Evolutionary conservation across 495 filamentous ascomycete genomes (phyloP).

Genomic region (Gamarada debralockiae): DNA sequence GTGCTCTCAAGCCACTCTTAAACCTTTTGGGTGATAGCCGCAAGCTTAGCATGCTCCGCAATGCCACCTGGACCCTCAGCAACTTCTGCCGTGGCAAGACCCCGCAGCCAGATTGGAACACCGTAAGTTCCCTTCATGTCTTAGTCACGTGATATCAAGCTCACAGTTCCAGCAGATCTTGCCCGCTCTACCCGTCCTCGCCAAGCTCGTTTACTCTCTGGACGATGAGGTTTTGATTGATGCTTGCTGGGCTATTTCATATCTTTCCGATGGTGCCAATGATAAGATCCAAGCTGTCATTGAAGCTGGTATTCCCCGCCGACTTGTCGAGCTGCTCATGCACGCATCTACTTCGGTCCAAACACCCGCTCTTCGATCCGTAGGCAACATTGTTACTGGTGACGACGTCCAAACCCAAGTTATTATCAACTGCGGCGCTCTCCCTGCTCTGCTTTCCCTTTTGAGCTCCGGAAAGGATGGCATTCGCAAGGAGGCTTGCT

Average conservation of each 20-base stretch:
- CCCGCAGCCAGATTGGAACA: slow-evolving; percentile 97
- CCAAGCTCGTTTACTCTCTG: slow-evolving; percentile 96
- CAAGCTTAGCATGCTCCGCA: slow-evolving; percentile 98
- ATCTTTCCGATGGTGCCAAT: slow-evolving; percentile 97
- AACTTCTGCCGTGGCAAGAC: slow-evolving; percentile 99
- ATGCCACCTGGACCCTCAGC: slow-evolving; percentile 98
- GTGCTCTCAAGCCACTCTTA: slow-evolving; percentile 86
- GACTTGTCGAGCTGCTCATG: slow-evolving; percentile 95
- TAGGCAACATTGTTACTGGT: slow-evolving; percentile 98
- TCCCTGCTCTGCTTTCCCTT: slow-evolving; percentile 87
- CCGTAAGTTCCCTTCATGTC: slow-evolving; percentile 53
- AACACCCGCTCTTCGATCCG: slow-evolving; percentile 93
- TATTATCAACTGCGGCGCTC: slow-evolving; percentile 96
- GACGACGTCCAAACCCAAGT: slow-evolving; percentile 99
- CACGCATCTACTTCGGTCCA: slow-evolving; percentile 99
- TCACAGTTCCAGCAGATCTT: slow-evolving; percentile 64
- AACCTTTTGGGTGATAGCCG: slow-evolving; percentile 91
- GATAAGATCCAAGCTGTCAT: slow-evolving; percentile 99
- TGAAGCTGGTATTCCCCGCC: slow-evolving; percentile 94
- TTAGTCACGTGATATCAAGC: slow-evolving; percentile 3
- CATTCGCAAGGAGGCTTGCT: slow-evolving; percentile 99
- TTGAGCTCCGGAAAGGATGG: slow-evolving; percentile 96
- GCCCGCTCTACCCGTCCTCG: slow-evolving; percentile 91
- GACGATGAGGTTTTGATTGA: slow-evolving; percentile 99
- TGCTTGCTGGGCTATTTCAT: slow-evolving; percentile 99